Evolutionary conservation across 345 rosid genomes (phyloP).

Genomic region (Arabidopsis arenosa): DNA sequence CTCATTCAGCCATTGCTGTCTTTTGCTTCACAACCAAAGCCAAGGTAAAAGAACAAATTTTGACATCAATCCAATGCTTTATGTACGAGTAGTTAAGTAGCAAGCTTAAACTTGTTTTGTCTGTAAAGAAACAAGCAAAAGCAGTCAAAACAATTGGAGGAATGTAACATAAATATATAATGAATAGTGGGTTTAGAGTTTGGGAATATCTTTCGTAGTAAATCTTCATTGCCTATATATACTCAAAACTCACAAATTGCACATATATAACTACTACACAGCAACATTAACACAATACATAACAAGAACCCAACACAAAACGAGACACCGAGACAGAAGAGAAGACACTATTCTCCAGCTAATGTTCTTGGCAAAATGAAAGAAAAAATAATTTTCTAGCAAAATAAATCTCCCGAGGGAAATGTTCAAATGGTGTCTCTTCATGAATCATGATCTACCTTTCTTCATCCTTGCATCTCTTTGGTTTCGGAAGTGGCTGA

Average conservation of each 20-base stretch:
- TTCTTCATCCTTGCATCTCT: constrained; percentile 69
- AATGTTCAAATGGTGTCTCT: constrained; percentile 28
- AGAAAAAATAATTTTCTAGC: constrained; percentile 5
- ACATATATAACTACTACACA: constrained; percentile 36
- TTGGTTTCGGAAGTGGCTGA: constrained; percentile 91
- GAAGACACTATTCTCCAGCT: constrained; percentile 32
- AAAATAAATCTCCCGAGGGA: constrained; percentile 26
- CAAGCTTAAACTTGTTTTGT: constrained; percentile 16
- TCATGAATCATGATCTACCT: constrained; percentile 56
- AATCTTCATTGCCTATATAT: constrained; percentile 37
- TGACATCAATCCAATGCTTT: constrained; percentile 23
- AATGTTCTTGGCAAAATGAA: constrained; percentile 30
- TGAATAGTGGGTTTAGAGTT: constrained; percentile 24
- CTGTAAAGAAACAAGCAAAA: constrained; percentile 15
- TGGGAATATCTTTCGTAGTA: constrained; percentile 8
- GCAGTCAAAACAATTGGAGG: neutral
- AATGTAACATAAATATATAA: constrained; percentile 26
- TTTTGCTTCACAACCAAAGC: constrained; percentile 60
- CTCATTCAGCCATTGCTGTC: constrained; percentile 63
- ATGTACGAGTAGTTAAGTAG: constrained; percentile 7
- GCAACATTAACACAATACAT: constrained; percentile 34
- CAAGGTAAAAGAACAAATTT: constrained; percentile 54
- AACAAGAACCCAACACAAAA: constrained; percentile 31
- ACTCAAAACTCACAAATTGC: constrained; percentile 31
- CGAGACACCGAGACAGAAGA: neutral